phyloP scores from a whole-genome alignment of 2,329 filamentous ascomycete genomes.

The Exophiala alcalophila region DNA sequence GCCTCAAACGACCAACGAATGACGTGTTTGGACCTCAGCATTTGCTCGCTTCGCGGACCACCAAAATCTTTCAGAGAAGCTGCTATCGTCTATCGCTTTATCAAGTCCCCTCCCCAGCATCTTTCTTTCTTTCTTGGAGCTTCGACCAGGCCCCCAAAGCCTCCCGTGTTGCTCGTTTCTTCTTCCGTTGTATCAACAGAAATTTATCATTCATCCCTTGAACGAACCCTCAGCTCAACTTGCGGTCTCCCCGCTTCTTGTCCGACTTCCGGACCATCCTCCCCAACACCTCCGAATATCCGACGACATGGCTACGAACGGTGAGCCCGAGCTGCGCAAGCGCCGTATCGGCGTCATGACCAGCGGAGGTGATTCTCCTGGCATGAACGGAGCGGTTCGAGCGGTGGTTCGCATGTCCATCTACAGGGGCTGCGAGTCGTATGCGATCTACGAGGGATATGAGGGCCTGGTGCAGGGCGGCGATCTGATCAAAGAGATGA shows the following conservation, averaged over 20 bases:
- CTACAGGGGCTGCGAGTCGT: constrained; percentile 75
- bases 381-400: constrained; percentile 89
- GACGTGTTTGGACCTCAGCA: constrained; percentile 11
- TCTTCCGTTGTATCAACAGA: too few species aligned
- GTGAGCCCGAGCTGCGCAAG: constrained; percentile 43
- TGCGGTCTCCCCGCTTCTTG: not conserved
- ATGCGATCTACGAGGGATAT: constrained; percentile 88
- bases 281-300: constrained; percentile 1
- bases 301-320: constrained; percentile 31
- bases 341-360: constrained; percentile 85
- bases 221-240: not conserved
- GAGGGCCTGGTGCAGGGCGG: constrained; percentile 90
- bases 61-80: not conserved
- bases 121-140: too few species aligned
- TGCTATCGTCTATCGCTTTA: too few species aligned
- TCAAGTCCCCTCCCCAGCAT: too few species aligned
- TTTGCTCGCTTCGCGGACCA: not conserved
- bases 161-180: too few species aligned
- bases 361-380: constrained; percentile 87
- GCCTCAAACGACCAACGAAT: too few species aligned
- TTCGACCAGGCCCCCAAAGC: too few species aligned
- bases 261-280: constrained; percentile 1
- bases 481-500: constrained; percentile 80
- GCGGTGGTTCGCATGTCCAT: constrained; percentile 91
- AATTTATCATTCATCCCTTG: not conserved